phyloP scores from a whole-genome alignment of 2,329 filamentous ascomycete genomes.

The Fusarium sp. region DNA sequence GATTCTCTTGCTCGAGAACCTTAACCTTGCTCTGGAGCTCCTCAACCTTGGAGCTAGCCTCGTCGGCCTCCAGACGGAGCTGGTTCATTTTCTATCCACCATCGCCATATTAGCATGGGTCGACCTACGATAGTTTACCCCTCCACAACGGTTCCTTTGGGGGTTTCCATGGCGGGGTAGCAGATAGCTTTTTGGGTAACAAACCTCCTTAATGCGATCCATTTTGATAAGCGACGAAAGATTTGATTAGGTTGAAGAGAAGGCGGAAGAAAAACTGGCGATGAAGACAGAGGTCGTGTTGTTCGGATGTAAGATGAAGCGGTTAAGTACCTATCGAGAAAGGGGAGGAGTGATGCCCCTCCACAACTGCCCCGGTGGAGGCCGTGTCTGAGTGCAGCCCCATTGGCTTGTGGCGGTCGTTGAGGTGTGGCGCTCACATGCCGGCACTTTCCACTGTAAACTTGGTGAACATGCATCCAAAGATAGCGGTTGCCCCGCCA shows the following conservation, averaged over 20 bases:
- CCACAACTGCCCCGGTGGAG: constrained; percentile 50
- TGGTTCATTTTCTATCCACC: constrained; percentile 85
- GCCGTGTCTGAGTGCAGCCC: constrained; percentile 35
- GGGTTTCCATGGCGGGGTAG: constrained; percentile 49
- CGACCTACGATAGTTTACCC: constrained; percentile 43
- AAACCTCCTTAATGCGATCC: constrained; percentile 92
- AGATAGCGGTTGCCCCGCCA: constrained; percentile 49
- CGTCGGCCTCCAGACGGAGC: constrained; percentile 94
- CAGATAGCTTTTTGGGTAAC: constrained; percentile 52
- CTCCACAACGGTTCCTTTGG: constrained; percentile 48
- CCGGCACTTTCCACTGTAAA: constrained; percentile 28
- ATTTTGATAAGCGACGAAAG: constrained; percentile 61
- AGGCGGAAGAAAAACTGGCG: constrained; percentile 36
- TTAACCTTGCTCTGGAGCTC: constrained; percentile 92
- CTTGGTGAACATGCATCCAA: not conserved
- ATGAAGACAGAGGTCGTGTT: constrained; percentile 51
- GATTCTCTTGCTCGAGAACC: constrained; percentile 91
- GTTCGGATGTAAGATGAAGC: constrained; percentile 50
- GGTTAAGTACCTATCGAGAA: constrained; percentile 51
- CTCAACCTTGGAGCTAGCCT: constrained; percentile 82
- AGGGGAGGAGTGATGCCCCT: constrained; percentile 55
- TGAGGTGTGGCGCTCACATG: constrained; percentile 44
- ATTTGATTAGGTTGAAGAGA: constrained; percentile 20
- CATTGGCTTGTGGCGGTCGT: constrained; percentile 49
- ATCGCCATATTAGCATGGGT: constrained; percentile 44